Base-by-base conservation (phyloP, 2,329 filamentous ascomycete species). In the Aspergillus costaricaensis region DNA sequence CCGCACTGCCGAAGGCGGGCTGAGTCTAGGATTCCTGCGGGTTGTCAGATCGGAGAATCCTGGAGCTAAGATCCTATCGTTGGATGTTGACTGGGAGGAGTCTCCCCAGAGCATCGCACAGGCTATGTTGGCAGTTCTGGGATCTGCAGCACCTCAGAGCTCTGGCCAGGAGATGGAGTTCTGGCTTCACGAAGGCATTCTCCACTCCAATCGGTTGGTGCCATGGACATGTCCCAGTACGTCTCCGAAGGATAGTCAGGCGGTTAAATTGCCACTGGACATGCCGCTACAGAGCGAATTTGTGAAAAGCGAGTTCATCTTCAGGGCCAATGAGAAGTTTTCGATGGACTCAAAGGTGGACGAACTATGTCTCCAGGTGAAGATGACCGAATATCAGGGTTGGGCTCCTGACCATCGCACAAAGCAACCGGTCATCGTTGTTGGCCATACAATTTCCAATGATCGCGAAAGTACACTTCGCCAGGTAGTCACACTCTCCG, bases 1-100 rank as follows among this genome's bases (percentile, higher is more conserved):
- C 14, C 39, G 9, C 27, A 30, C 25, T 12, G 10, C 30, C 10
- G 9, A 19, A 17, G 57, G 23, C 10, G 49, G 48, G 14, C 44
- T 54, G 57, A 41, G 15, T 12, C 15, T 17, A 19, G 57, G 57
- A 5, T 58, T 58, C 19, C n/a, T 58, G 38, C 57, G 57, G 14
- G 39, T 8, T 25, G 23, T 49, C 7, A 50, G 57, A 8, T 54
- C 57, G 2, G 57, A 58, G 39, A 27, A 53, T 23, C 49, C 49
- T n/a, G 17, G 38, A 0, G 38, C 57, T 7, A 15, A 39, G n/a
- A 51, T 58, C n/a, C 12, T 15, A 14, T 50, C 44, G 2, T 15
- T 58, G 19, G 57, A 58, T 17, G 27, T 53, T 1, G 57, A 58
- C 8, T 14, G 17, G 36, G 57, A 41, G 3, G 49, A 44, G 25